Base-by-base conservation (phyloP, 768 basidiomycete genomes). In the Boletus eberwhitei region DNA sequence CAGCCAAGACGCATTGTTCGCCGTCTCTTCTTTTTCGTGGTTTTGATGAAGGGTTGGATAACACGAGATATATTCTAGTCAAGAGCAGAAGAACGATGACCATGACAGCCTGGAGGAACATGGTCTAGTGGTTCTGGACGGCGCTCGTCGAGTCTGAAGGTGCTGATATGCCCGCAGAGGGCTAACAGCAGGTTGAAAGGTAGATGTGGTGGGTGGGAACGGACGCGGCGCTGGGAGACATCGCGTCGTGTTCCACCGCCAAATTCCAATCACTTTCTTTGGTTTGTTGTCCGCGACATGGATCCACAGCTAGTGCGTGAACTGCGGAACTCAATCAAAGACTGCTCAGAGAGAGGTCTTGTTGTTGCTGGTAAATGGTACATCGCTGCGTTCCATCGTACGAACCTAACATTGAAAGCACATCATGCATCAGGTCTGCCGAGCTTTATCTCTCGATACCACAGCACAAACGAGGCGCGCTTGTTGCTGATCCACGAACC, bases 361-460 rank as follows among this genome's bases (percentile, higher is more conserved):
- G 69, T 75, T 16, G 76, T 80, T 29, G 87, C 90, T 50, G 79
- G 88, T 34, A 92, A 90, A 77, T 93, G 90, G 90, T 91, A 65
- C 53, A 77, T 60, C 50, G 29, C 59, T 53, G 36, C 42, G 38
- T 43, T 48, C 53, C 43, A 39, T 50, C 59, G 9, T 51, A 41
- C 32, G 46, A 52, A 40, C 47, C 36, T 58, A 22, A 58, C 53
- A 45, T 59, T 61, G 58, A 58, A 59, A 43, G 45, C 21, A 54
- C 42, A 54, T 46, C 55, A 48, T 62, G 19, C 44, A 45, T 32
- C 56, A 93, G 90, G 90, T 82, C 87, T 24, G 84, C 89, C 24
- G 90, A 93, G 64, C 75, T 93, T 29, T 74, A 90, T 51, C 74
- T 87, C 26, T 80, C 87, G 14, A 74, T 85, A 32, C 79, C 85